Conservation (phyloP, 2,329 filamentous ascomycete species). For the Diaporthe velutina region DNA sequence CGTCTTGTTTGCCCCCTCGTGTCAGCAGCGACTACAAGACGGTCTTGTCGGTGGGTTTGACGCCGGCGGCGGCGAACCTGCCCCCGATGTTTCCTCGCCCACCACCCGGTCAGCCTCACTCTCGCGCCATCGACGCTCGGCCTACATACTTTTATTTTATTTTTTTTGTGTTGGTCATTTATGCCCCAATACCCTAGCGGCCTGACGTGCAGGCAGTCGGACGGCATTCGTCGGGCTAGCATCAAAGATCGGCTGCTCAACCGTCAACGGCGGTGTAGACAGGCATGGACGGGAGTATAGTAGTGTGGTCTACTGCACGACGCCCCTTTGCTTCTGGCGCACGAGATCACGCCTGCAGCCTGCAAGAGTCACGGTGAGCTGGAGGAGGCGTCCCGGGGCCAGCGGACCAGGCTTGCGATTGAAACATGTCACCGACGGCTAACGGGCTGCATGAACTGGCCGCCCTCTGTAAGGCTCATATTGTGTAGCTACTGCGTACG, state of each 20-base stretch:
- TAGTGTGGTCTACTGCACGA: constrained; percentile 22
- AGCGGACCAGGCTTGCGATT: constrained; percentile 21
- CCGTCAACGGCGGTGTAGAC: constrained; percentile 39
- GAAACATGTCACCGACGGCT: constrained; percentile 8
- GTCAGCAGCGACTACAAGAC: background rate
- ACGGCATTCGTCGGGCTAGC: constrained; percentile 24
- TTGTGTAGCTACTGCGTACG: background rate
- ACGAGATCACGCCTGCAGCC: constrained; percentile 20
- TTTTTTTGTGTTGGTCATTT: background rate
- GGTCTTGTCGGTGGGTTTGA: background rate
- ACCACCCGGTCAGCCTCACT: background rate
- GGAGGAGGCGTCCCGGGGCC: constrained; percentile 13
- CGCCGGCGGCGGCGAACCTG: constrained; percentile 2
- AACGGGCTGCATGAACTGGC: constrained; percentile 8
- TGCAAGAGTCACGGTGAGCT: constrained; percentile 19
- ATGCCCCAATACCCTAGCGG: constrained; percentile 21
- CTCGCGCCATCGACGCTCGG: constrained; percentile 12
- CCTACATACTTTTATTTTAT: background rate
- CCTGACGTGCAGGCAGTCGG: constrained; percentile 4
- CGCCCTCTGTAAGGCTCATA: background rate
- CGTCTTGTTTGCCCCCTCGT: background rate
- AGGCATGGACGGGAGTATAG: constrained; percentile 2
- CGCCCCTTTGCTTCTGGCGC: constrained; percentile 27
- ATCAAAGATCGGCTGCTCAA: constrained; percentile 34
- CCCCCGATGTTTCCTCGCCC: background rate